phyloP scores from a whole-genome alignment of 2,329 filamentous ascomycete species.

The Penicillium sumatraense region DNA sequence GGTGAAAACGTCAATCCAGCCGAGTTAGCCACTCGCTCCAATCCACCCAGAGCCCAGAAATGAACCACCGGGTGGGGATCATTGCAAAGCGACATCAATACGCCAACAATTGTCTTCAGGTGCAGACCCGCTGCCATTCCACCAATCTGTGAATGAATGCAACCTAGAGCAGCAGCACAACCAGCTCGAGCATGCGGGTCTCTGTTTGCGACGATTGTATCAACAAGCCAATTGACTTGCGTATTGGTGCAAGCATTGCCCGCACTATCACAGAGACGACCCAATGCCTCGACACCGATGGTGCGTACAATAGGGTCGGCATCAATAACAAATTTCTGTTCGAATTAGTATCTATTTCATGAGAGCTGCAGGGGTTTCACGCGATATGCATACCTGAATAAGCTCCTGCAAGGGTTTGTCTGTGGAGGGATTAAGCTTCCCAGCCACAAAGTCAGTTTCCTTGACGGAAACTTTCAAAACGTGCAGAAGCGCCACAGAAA shows the following conservation, averaged over 20 bases:
- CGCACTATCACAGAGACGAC: conserved; percentile 80
- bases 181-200: conserved; percentile 93
- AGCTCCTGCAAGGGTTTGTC: conserved; percentile 73
- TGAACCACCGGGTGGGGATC: conserved; percentile 95
- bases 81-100: conserved; percentile 95
- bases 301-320: conserved; percentile 84
- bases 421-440: conserved; percentile 75
- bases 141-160: conserved; percentile 92
- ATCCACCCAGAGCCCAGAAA: conserved; percentile 91
- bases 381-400: conserved; percentile 70
- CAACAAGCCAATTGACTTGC: conserved; percentile 89
- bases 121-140: conserved; percentile 98
- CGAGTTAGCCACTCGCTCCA: conserved; percentile 85
- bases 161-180: conserved; percentile 89
- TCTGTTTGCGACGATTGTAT: conserved; percentile 90
- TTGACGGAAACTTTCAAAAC: conserved; percentile 83
- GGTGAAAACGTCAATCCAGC: conserved; percentile 89
- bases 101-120: conserved; percentile 94
- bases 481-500: conserved; percentile 78
- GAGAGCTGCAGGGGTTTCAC: neutral
- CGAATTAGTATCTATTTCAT: neutral
- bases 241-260: conserved; percentile 87
- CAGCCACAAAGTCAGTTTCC: conserved; percentile 73
- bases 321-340: conserved; percentile 73
- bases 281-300: conserved; percentile 82